Conservation (phyloP, 306 rosid species). For the Rosa chinensis region DNA sequence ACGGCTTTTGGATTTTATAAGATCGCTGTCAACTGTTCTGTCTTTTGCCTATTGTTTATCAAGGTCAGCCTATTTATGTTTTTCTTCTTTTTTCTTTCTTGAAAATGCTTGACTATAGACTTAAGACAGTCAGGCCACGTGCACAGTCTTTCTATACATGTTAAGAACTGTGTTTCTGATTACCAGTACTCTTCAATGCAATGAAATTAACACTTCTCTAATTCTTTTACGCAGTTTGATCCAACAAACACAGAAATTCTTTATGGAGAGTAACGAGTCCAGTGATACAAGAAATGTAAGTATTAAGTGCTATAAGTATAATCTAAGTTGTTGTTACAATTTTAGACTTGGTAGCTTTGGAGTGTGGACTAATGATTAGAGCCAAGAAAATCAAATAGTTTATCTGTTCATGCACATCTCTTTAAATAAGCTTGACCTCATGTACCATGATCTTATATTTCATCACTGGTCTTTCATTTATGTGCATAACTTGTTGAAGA, state of each 20-base stretch:
- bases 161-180: background rate
- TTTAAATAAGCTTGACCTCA: background rate
- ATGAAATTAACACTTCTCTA: constrained; percentile 6
- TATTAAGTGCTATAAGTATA: background rate
- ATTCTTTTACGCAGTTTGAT: constrained; percentile 60
- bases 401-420: background rate
- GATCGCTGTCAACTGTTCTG: constrained; percentile 84
- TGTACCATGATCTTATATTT: background rate
- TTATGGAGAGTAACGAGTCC: constrained; percentile 61
- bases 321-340: background rate
- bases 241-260: constrained; percentile 74
- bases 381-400: background rate
- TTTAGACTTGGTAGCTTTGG: background rate
- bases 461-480: background rate
- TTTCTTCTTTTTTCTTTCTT: constrained; percentile 18
- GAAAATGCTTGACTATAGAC: background rate
- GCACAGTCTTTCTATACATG: background rate
- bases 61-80: constrained; percentile 52
- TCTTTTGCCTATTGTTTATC: constrained; percentile 91
- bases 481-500: background rate
- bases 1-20: constrained; percentile 70
- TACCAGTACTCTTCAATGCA: constrained; percentile 25
- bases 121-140: background rate
- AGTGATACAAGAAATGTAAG: constrained; percentile 76
- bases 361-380: too few relatives aligned